Base-by-base conservation (phyloP, 2,329 filamentous ascomycete genomes). In the Colletotrichum musicola region DNA sequence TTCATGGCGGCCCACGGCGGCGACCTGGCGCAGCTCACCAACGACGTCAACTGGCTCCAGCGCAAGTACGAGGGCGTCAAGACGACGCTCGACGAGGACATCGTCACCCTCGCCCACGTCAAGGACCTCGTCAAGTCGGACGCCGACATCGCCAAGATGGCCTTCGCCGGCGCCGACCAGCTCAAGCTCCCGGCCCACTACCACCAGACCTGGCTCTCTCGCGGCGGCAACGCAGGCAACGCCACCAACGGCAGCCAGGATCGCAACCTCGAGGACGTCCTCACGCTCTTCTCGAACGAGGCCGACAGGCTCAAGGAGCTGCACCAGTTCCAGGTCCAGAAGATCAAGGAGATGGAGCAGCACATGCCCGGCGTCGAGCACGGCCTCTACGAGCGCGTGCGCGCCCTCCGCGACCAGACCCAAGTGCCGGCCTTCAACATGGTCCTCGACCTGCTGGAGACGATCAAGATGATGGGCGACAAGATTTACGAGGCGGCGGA, bases 111-210 rank as follows among this genome's bases (percentile, higher is more conserved):
- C 58, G 84, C 88, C 56, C 88, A 86, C 50, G 85, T 97, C 85
- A 71, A 88, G 87, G 74, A 86, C 68, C 76, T 83, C 71, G 81
- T 81, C 44, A 83, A 90, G 73, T 88, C 88, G 70, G 92, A 93
- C 76, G 89, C 88, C 25, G 86, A 89, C 44, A 90, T 94, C 72
- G 91, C 91, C 9, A 88, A 90, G 72, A 85, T 93, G 62, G 89
- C 88, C 69, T 93, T 93, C 83, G 88, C 90, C 65, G 90, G 91
- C 22, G 89, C 93, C 38, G 90, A 94, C 74, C 93, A 93, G 75
- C 84, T 94, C 62, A 90, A 91, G 73, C 83, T 95, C 16, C 93
- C 93, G 3, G 79, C 82, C 14, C 84, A 86, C 73, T 87, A 86
- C 72, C 85, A 87, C 72, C 81, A 82, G 61, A 82, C 82, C 0